Evolutionary conservation across 768 basidiomycete genomes (phyloP).

Genomic region (Botryobasidium botryosum): DNA sequence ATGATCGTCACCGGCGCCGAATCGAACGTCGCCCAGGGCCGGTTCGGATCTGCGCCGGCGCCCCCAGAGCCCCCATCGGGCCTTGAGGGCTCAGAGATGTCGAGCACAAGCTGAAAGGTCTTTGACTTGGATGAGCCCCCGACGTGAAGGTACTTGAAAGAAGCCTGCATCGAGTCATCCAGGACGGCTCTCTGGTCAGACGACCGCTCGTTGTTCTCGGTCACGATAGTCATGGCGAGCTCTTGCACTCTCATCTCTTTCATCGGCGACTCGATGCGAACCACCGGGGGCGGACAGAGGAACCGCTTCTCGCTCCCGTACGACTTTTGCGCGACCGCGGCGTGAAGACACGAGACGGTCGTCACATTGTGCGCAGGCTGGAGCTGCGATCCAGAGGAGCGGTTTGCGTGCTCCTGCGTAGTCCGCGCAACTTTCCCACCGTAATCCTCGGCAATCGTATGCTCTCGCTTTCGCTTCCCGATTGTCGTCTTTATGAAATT

Average conservation of each 20-base stretch:
- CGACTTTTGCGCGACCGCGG: slow-evolving; percentile 89
- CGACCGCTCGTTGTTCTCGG: slow-evolving; percentile 66
- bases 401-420: too few species aligned
- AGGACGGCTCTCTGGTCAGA: slow-evolving; percentile 72
- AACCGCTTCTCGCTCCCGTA: slow-evolving; percentile 93
- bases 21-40: slow-evolving; percentile 74
- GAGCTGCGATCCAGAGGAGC: too few species aligned
- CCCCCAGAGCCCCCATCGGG: slow-evolving; percentile 22
- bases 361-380: slow-evolving; percentile 40
- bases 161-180: slow-evolving; percentile 70
- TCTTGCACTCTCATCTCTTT: slow-evolving; percentile 70
- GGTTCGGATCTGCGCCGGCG: slow-evolving; percentile 26
- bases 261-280: slow-evolving; percentile 67
- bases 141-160: slow-evolving; percentile 85
- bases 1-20: slow-evolving; percentile 88
- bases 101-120: slow-evolving; percentile 72
- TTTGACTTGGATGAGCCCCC: slow-evolving; percentile 69
- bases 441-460: too few species aligned
- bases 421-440: too few species aligned
- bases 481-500: too few species aligned
- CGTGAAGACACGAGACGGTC: slow-evolving; percentile 77
- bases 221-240: slow-evolving; percentile 72
- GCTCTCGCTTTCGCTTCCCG: too few species aligned
- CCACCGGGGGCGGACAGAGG: slow-evolving; percentile 82
- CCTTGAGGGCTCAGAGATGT: slow-evolving; percentile 61